A percentile compares a stretch with the other conserved stretches of the same genome.
These are phyloP conservation scores for Aspergillus calidoustus DNA, from an alignment of 2,329 filamentous ascomycete species.

Conservation along the genomic window DNA sequence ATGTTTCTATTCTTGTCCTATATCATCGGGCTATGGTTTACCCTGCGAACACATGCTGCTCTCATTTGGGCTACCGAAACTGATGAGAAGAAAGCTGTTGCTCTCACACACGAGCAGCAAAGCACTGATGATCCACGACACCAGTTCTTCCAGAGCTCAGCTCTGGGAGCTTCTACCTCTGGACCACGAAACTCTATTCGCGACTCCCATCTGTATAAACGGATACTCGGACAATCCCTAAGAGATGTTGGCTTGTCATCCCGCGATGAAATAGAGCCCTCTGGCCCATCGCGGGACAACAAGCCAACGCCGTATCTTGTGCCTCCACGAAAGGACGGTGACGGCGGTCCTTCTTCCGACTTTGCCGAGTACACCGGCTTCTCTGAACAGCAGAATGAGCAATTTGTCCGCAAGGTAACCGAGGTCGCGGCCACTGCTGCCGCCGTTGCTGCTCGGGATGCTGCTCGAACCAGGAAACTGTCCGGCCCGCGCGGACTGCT, in stretches of 20 bases:
- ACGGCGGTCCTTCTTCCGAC: constrained; percentile 38
- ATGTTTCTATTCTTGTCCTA: constrained; percentile 88
- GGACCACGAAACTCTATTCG: constrained; percentile 71
- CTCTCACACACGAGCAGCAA: constrained; percentile 36
- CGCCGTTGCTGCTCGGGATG: constrained; percentile 82
- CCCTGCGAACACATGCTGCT: constrained; percentile 90
- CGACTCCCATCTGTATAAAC: constrained; percentile 88
- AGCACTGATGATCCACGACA: constrained; percentile 41
- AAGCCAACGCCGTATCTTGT: constrained; percentile 69
- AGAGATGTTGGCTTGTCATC: constrained; percentile 76
- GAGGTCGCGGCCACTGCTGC: constrained; percentile 94
- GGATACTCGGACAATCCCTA: constrained; percentile 87
- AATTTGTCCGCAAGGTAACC: constrained; percentile 81
- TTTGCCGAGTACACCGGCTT: constrained; percentile 62
- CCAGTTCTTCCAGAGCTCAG: constrained; percentile 34
- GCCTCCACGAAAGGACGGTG: constrained; percentile 66
- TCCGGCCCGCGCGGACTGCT: constrained; percentile 44
- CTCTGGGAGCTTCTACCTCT: constrained; percentile 40
- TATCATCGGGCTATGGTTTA: constrained; percentile 92
- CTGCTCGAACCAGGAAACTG: constrained; percentile 57
- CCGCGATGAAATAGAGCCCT: constrained; percentile 33
- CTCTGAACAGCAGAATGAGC: constrained; percentile 79
- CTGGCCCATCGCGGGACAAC: constrained; percentile 27
- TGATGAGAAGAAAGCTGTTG: constrained; percentile 70
- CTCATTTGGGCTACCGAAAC: constrained; percentile 92